Evolutionary conservation across 2,329 filamentous ascomycete species (phyloP).

Genomic region (Sarocladium brachiariae): DNA sequence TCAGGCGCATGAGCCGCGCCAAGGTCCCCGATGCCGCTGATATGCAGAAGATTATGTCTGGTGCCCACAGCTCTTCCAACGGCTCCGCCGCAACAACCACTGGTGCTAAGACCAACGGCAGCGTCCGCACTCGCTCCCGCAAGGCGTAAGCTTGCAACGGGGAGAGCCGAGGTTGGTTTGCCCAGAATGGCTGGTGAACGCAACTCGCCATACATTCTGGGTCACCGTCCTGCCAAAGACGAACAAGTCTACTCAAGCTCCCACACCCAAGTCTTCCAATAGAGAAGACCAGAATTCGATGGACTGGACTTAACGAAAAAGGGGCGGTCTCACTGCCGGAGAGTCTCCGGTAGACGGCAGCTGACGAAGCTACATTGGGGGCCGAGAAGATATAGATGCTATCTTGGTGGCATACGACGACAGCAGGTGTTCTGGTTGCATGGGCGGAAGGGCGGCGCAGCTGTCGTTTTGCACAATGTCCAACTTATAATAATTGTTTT

Average conservation of each 20-base stretch:
- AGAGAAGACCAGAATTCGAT: neutral
- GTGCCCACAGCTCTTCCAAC: slow-evolving; percentile 46
- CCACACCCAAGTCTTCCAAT: too few relatives aligned
- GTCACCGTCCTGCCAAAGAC: too few relatives aligned
- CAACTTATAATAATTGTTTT: slow-evolving; percentile 3
- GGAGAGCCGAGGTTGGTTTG: too few relatives aligned
- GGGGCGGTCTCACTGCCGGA: neutral
- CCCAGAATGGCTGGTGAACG: too few relatives aligned
- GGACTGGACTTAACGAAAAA: neutral
- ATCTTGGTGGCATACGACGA: slow-evolving; percentile 4
- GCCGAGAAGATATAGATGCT: neutral
- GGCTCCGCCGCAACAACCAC: slow-evolving; percentile 46
- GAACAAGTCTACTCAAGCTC: too few relatives aligned
- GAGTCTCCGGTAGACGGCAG: neutral
- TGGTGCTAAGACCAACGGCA: slow-evolving; percentile 51
- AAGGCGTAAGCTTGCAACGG: slow-evolving; percentile 46
- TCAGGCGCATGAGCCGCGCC: slow-evolving; percentile 58
- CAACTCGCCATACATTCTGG: too few relatives aligned
- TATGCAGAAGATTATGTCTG: slow-evolving; percentile 50
- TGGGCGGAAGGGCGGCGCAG: slow-evolving; percentile 7
- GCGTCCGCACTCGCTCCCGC: slow-evolving; percentile 55
- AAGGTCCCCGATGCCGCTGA: slow-evolving; percentile 76
- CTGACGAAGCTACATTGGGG: neutral
- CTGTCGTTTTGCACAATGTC: neutral
- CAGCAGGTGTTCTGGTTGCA: slow-evolving; percentile 9